Evolutionary conservation across 305 asterid species (phyloP), one percentile per base, ranked within the genome.

Genomic region (Ajuga reptans): DNA sequence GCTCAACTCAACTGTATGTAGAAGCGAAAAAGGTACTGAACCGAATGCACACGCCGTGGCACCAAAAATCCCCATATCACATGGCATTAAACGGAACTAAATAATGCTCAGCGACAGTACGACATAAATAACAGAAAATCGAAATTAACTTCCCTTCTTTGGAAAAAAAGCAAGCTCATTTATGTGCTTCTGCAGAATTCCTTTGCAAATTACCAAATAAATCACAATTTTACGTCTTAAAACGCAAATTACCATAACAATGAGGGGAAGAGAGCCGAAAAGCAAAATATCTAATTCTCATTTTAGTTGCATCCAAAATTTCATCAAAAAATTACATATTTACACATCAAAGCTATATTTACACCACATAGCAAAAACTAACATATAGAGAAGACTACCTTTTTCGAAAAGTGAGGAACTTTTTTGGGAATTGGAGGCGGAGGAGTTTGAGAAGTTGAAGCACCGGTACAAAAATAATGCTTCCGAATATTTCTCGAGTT

Each of bases 321-420:
- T 75, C 57, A 70, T 41, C 3, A 50, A 71, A 27, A 51, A 0
- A 52, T 50, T 11, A 29, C 58, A 68, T 9, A 21, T 45, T 36
- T 46, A 45, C 45, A 54, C 37, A 29, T 21, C 31, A 61, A 49
- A 12, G 47, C 43, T 54, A 33, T 58, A 75, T 18, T 8, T 0
- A 52, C 27, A 16, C 62, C n/a, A 18, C 3, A 34, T 29, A 62
- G 57, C 11, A 31, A 60, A 43, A 14, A 12, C 27, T 29, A 57
- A 27, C 27, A 46, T 7, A 52, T 0, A 14, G 41, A 60, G 5
- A 58, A 47, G 4, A 31, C 45, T 36, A 86, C 96, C 86, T 86
- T 91, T 76, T 80, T 92, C 55, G 98, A 78, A 57, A 85, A 82
- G 67, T 86, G 89, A 75, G 94, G 92, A 74, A 84, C 55, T 75